Conservation (phyloP, 148 eudicot genomes). For the Rhododendron henanense region DNA sequence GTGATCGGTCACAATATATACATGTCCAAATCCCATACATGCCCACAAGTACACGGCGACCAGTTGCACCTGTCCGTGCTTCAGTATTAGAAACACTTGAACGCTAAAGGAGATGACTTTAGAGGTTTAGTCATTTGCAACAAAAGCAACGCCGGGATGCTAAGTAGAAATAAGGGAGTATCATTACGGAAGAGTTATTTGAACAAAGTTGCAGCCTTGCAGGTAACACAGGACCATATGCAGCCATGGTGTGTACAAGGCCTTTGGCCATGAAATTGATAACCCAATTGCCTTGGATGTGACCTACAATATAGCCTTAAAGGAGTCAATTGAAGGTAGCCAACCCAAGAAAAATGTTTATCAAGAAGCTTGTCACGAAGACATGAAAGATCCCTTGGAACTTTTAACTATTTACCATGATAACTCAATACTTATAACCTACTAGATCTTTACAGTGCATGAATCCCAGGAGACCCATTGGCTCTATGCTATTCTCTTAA, state of each 20-base stretch:
- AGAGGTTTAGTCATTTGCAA: background rate
- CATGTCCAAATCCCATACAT: too few species aligned
- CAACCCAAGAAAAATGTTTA: background rate
- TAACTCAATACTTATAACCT: background rate
- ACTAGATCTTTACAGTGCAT: background rate
- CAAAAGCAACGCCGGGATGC: background rate
- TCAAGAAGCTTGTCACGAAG: background rate
- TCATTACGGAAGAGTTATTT: background rate
- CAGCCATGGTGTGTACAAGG: background rate
- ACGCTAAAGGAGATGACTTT: background rate
- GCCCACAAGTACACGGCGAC: background rate
- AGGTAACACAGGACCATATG: background rate
- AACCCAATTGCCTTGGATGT: background rate
- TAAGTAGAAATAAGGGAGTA: background rate
- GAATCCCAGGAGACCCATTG: background rate
- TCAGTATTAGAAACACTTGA: background rate
- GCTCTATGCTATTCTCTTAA: background rate
- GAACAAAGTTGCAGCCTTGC: background rate
- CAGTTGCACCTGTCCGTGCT: background rate
- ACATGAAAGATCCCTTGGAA: background rate
- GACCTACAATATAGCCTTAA: slow-evolving; percentile 1
- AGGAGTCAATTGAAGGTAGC: background rate
- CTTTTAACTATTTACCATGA: background rate
- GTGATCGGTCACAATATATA: too few species aligned
- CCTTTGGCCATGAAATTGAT: background rate